These are phyloP conservation scores for Eremothecium coryli DNA, from an alignment of 1,139 yeast species.

Conservation along the genomic window DNA sequence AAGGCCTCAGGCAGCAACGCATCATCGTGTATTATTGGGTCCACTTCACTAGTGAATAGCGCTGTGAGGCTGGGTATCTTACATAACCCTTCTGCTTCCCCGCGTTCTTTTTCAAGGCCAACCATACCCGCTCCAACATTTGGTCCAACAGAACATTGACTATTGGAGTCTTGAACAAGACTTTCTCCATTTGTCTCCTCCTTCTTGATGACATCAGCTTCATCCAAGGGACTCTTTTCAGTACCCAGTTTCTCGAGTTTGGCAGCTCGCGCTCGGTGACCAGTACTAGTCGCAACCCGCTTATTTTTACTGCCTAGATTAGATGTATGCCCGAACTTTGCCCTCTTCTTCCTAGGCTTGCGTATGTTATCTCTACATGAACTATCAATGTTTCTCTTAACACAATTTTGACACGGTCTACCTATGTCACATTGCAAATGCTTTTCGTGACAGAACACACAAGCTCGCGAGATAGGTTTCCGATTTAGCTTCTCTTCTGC, in stretches of 20 bases:
- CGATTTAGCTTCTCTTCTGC: slow-evolving; percentile 44
- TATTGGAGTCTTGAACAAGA: no score
- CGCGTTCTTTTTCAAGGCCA: no score
- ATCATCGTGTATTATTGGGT: slow-evolving; percentile 2
- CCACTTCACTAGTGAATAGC: slow-evolving; percentile 8
- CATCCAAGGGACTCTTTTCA: neutral
- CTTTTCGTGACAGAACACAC: slow-evolving; percentile 60
- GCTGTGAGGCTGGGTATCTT: slow-evolving; percentile 12
- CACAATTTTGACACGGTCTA: slow-evolving; percentile 64
- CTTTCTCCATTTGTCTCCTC: neutral
- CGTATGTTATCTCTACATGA: slow-evolving; percentile 53
- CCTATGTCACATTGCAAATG: slow-evolving; percentile 55
- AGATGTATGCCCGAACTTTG: neutral
- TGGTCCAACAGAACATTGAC: no score
- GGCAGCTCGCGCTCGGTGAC: no score
- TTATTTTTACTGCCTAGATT: neutral
- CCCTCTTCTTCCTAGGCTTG: slow-evolving; percentile 31
- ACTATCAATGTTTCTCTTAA: slow-evolving; percentile 47
- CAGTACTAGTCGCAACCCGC: no score
- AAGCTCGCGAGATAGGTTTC: slow-evolving; percentile 58
- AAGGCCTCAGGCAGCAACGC: neutral
- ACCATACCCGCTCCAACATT: no score
- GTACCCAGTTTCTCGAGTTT: neutral
- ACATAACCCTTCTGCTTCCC: slow-evolving; percentile 5
- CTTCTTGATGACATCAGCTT: neutral